Percentiles rank a stretch among this genome's conserved stretches.
Evolutionary conservation across 2,329 filamentous ascomycete genomes (phyloP).

Genomic region (Botrytis cinerea): DNA sequence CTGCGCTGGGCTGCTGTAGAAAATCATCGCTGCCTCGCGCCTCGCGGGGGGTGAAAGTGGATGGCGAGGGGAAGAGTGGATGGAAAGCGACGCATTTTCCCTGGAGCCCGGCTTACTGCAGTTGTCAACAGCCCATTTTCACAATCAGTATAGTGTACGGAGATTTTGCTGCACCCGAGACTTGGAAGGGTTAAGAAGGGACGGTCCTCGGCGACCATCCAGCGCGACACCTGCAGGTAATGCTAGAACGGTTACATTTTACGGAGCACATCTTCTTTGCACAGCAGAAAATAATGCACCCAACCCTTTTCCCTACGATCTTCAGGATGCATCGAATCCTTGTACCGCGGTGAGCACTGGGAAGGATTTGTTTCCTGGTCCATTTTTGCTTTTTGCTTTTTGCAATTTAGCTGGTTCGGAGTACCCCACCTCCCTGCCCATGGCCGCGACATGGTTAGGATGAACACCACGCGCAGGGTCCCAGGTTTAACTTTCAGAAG

Average conservation of each 20-base stretch:
- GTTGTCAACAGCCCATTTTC: neutral
- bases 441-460: neutral
- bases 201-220: constrained; percentile 19
- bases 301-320: constrained; percentile 15
- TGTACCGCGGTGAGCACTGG: constrained; percentile 16
- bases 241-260: neutral
- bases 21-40: constrained; percentile 16
- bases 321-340: constrained; percentile 19
- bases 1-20: neutral
- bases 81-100: neutral
- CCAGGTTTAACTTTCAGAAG: constrained; percentile 7
- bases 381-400: neutral
- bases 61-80: neutral
- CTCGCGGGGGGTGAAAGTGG: neutral
- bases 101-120: constrained; percentile 9
- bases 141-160: constrained; percentile 5
- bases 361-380: constrained; percentile 18
- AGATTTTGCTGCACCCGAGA: constrained; percentile 1
- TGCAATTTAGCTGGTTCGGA: constrained; percentile 18
- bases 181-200: constrained; percentile 9
- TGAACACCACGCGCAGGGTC: neutral
- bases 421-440: constrained; percentile 17
- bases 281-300: neutral
- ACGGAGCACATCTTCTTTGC: constrained; percentile 1
- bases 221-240: neutral